Evolutionary conservation across 306 rosid species (phyloP).

Genomic region (Rosa chinensis): DNA sequence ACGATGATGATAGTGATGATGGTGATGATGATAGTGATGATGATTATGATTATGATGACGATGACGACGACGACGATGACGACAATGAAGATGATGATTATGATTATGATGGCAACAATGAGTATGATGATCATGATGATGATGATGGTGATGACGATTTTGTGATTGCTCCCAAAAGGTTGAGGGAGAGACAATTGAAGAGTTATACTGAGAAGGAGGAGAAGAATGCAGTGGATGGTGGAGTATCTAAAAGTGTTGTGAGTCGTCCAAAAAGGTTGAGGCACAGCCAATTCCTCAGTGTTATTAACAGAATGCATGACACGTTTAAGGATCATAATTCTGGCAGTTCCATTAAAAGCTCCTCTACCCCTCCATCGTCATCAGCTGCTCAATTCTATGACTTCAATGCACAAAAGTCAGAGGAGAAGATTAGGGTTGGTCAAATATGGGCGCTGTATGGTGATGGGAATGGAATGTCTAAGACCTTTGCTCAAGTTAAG

Average conservation of each 20-base stretch:
- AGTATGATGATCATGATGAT: slow-evolving; percentile 16
- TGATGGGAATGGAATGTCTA: slow-evolving; percentile 46
- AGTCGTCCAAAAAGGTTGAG: slow-evolving; percentile 20
- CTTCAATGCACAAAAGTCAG: slow-evolving; percentile 38
- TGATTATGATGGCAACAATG: background rate
- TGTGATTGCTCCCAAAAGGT: slow-evolving; percentile 42
- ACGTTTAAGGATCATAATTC: background rate
- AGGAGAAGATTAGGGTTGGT: slow-evolving; percentile 44
- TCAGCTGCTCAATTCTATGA: slow-evolving; percentile 22
- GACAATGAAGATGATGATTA: background rate
- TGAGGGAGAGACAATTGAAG: slow-evolving; percentile 32
- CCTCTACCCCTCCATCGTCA: slow-evolving; percentile 13
- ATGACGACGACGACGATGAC: background rate
- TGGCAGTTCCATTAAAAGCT: slow-evolving; percentile 11
- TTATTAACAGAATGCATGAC: background rate
- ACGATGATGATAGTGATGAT: background rate
- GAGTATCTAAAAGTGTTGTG: slow-evolving; percentile 19
- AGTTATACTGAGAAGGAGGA: slow-evolving; percentile 22
- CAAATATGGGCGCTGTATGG: slow-evolving; percentile 74
- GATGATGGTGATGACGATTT: slow-evolving; percentile 35
- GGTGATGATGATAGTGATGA: background rate
- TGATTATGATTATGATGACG: background rate
- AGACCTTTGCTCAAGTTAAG: slow-evolving; percentile 47
- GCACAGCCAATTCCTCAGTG: slow-evolving; percentile 10
- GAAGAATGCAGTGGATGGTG: slow-evolving; percentile 32